Evolutionary conservation across 2,329 filamentous ascomycete species (phyloP).

Genomic region (Colletotrichum cordylinicola): DNA sequence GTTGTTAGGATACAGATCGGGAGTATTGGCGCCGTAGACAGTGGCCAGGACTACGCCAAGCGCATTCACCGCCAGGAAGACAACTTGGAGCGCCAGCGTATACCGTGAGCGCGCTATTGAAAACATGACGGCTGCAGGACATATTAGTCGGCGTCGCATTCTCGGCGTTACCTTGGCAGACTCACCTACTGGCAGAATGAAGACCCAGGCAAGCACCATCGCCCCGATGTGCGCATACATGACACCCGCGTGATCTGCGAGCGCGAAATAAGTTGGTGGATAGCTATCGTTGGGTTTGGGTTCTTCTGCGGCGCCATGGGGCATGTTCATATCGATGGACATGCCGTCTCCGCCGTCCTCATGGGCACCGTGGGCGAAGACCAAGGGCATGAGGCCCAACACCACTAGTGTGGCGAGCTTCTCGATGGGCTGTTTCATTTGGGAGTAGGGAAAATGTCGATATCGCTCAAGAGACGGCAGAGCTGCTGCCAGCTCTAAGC

Average conservation of each 20-base stretch:
- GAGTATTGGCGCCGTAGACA: constrained; percentile 81
- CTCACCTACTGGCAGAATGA: constrained; percentile 76
- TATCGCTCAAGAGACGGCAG: not conserved
- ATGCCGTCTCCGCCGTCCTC: constrained; percentile 14
- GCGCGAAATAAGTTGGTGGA: constrained; percentile 64
- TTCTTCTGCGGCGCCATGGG: constrained; percentile 3
- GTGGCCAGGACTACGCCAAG: constrained; percentile 69
- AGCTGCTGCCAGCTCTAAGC: not conserved
- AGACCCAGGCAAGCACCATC: constrained; percentile 75
- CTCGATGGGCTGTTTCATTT: not conserved
- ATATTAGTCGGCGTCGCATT: not conserved
- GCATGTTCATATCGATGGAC: constrained; percentile 19
- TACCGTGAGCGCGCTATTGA: constrained; percentile 81
- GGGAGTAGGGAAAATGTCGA: not conserved
- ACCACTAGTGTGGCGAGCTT: not conserved
- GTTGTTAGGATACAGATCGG: constrained; percentile 86
- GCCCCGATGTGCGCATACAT: constrained; percentile 75
- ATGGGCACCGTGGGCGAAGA: constrained; percentile 23
- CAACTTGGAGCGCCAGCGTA: constrained; percentile 71
- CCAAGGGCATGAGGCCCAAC: not conserved
- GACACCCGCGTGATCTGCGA: constrained; percentile 55
- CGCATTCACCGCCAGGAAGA: constrained; percentile 69
- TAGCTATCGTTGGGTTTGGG: constrained; percentile 32
- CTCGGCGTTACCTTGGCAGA: constrained; percentile 18
- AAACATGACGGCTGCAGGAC: constrained; percentile 75